Percentiles rank a stretch among this genome's conserved stretches.
These are phyloP conservation scores for Termitomyces sp. DNA, from an alignment of 768 basidiomycete genomes.

Conservation along the genomic window DNA sequence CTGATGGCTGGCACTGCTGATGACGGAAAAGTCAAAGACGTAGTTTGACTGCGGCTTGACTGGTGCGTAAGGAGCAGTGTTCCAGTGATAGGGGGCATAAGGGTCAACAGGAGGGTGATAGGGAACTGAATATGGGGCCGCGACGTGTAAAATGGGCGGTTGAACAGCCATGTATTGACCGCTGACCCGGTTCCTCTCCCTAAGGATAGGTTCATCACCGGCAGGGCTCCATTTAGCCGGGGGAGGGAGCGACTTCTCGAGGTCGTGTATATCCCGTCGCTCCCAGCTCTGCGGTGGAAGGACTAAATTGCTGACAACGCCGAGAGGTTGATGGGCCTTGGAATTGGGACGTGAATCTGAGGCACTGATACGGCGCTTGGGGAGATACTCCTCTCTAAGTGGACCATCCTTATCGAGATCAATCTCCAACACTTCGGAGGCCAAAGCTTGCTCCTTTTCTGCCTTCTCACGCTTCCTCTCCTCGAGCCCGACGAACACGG, in stretches of 20 bases:
- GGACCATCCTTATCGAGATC: constrained; percentile 83
- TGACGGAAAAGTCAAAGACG: constrained; percentile 29
- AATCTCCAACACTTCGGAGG: constrained; percentile 57
- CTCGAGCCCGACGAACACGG: constrained; percentile 70
- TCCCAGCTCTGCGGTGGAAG: constrained; percentile 13
- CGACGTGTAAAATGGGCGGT: constrained; percentile 35
- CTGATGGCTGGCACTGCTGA: constrained; percentile 25
- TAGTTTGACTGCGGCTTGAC: constrained; percentile 35
- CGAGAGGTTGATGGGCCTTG: constrained; percentile 8
- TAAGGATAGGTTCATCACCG: constrained; percentile 69
- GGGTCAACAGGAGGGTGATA: constrained; percentile 30
- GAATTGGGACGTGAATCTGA: constrained; percentile 20
- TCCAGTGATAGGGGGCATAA: constrained; percentile 35
- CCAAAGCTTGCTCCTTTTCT: constrained; percentile 36
- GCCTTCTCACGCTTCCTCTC: constrained; percentile 51
- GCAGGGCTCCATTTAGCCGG: constrained; percentile 81
- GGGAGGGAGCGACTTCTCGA: constrained; percentile 46
- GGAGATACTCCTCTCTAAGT: constrained; percentile 75
- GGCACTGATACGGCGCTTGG: constrained; percentile 54
- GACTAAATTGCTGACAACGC: constrained; percentile 5
- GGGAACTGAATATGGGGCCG: constrained; percentile 29
- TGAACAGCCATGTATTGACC: constrained; percentile 66
- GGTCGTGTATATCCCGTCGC: constrained; percentile 9
- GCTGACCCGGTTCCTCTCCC: constrained; percentile 43
- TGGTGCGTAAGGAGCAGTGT: constrained; percentile 26